Base-by-base conservation (phyloP, 2,329 filamentous ascomycete genomes). In the Fusarium continuum region DNA sequence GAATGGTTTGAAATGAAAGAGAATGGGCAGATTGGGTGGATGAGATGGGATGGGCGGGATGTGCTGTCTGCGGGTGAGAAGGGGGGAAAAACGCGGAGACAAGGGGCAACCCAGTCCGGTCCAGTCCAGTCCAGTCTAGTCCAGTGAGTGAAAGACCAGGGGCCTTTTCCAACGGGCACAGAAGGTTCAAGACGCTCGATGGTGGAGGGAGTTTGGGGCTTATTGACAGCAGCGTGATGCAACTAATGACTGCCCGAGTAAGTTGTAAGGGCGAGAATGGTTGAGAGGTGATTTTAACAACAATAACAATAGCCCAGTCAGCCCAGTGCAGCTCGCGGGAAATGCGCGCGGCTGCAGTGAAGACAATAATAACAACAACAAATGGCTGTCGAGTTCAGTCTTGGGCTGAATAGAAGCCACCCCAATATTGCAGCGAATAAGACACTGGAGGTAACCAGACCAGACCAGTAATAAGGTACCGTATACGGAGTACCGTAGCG, bases 41-140 rank as follows among this genome's bases (percentile, higher is more conserved):
- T 36, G 34, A 19, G 34, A 22, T 56, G 41, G 53, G 53, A 45
- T 35, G 46, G 46, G 34, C 52, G 31, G 55, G 58, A 67, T 65
- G 61, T 48, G 51, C 44, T 62, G 66, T 55, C 46, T 59, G 61
- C 51, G 55, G 53, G 64, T 56, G 60, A 39, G 62, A 49, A 63
- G 59, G 65, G 58, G 54, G 56, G 57, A 52, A 36, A 63, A 68
- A 45, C 62, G 53, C 63, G 53, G 53, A 62, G 66, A 62, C 63
- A 58, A 68, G 66, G 66, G 65, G 66, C 29, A 61, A 29, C 36
- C 52, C 29, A 57, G 49, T 50, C 53, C 53, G 54, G 34, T 14
- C 28, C 28, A n/a, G 40, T 58, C 54, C 38, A 53, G 44, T 45
- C 40, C 31, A 54, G 61, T 53, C 55, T 60, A 55, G 56, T 20